Base-by-base conservation (phyloP, 768 basidiomycete genomes). In the Favolaschia claudopus region DNA sequence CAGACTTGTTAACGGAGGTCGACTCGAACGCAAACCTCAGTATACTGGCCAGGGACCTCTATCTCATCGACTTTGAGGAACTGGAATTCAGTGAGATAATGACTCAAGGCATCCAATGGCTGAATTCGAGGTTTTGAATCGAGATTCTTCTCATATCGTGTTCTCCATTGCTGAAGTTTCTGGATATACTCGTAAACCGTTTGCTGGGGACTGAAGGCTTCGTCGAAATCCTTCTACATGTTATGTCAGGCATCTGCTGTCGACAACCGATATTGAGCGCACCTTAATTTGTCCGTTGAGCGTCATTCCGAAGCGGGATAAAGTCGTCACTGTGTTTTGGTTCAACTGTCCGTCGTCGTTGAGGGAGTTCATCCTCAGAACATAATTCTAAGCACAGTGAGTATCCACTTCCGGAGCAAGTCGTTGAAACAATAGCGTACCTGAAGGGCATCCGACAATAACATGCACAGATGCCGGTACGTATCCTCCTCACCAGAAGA, bases 1-100 rank as follows among this genome's bases (percentile, higher is more conserved):
- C 53, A 49, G 49, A 27, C 53, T 42, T 31, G 25, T n/a, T 33
- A 43, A 29, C 28, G 25, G 39, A n/a, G 44, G 15, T 13, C 27
- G 42, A 28, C 9, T 38, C 39, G 8, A n/a, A 60, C 7, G 32
- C 69, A 22, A n/a, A 92, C 95, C 85, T 98, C 93, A 0, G 95
- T 92, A 71, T 99, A 99, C 73, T 99, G 97, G 7, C 97, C 97
- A n/a, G 96, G 96, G 46, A 99, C 87, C 70, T 99, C 96, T 34
- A 99, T 93, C 63, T 99, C 96, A 63, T 99, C 97, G 46, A 96
- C 95, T 72, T 95, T 97, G 69, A 88, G 89, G 73, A 98, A 95
- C 66, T 99, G 96, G 81, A 99, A 99, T 74, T 99, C 97, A 7
- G 93, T 92, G 67, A 99, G 79, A 75, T 95, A 97, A 74, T 96